These are phyloP conservation scores for Eimeria acervulina DNA, from an alignment of 169 alveolate species.

Conservation along the genomic window DNA sequence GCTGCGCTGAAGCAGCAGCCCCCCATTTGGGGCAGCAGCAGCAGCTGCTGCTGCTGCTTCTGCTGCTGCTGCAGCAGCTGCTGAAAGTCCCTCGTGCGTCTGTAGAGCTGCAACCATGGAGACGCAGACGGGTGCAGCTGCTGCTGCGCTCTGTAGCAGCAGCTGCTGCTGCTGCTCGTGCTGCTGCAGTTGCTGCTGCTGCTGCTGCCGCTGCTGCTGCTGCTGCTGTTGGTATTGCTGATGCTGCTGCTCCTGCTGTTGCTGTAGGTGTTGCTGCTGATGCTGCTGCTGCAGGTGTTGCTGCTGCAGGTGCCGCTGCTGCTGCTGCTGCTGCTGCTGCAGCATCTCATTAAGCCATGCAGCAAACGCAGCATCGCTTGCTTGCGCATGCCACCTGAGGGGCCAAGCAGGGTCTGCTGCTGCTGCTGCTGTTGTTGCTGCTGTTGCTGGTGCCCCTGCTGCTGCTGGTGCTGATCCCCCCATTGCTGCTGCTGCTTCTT, in stretches of 20 bases:
- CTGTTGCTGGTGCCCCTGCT: too few species aligned
- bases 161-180: not conserved
- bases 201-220: not conserved
- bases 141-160: too few species aligned
- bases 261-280: conserved; percentile 1
- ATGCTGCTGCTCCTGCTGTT: not conserved
- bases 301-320: not conserved
- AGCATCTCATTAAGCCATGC: conserved; percentile 24
- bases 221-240: not conserved
- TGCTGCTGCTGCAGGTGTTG: too few species aligned
- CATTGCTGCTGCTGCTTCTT: not conserved
- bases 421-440: conserved; percentile 24
- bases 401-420: conserved; percentile 23
- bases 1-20: conserved; percentile 8
- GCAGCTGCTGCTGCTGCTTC: conserved; percentile 45
- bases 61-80: conserved; percentile 4
- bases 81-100: not conserved
- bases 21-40: not conserved
- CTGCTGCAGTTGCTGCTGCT: not conserved
- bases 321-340: conserved; percentile 7
- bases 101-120: not conserved
- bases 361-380: conserved; percentile 33
- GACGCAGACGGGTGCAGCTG: not conserved
- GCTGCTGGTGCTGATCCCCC: too few species aligned
- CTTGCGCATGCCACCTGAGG: conserved; percentile 30